Evolutionary conservation across 805 yeast genomes (phyloP), one percentile per base, ranked within the genome.

Genomic region (Kodamaea lidongshanica): DNA sequence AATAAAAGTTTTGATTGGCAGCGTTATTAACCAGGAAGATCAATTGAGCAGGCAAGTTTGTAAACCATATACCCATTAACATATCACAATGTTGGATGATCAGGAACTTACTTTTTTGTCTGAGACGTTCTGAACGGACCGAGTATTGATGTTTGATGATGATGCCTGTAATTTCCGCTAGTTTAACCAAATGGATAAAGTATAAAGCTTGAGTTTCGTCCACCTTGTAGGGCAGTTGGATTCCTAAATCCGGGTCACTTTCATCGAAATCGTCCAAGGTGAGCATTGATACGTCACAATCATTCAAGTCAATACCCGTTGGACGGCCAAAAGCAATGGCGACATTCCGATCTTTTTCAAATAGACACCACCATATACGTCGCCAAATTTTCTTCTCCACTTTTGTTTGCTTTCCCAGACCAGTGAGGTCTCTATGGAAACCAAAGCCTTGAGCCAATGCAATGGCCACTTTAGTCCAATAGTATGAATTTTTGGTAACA

Each of bases 311-410:
- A 28, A 84, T 77, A 43, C 70, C 63, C 5, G 72, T 55, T 0
- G 94, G 92, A 33, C 87, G 64, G 10, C 92, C 88, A 54, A 77
- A 76, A 0, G 87, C 84, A 29, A 79, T 68, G 2, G 87, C 76
- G 7, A 77, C 74, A 23, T 72, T 62, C 14, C 85, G 59, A 52
- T 83, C 94, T 42, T 83, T 76, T 35, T 74, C 72, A 50, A 77
- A 79, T 12, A 84, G 55, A 38, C 75, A 64, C 94, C 94, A 83
- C 85, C 87, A 83, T 9, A 80, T 63, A 24, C 87, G 61, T 41
- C 79, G 68, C 68, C 79, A 75, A 22, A 76, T 48, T 37, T 71
- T 71, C 42, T 58, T 59, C 25, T 63, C 59, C 28, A 52, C 33
- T 15, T 55, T 44, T 27, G 71, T 65, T 12, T 64, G 48, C 11